A percentile compares a stretch with the other conserved stretches of the same genome.
Conservation (phyloP, 768 basidiomycete species). For the Mrakia frigida region DNA sequence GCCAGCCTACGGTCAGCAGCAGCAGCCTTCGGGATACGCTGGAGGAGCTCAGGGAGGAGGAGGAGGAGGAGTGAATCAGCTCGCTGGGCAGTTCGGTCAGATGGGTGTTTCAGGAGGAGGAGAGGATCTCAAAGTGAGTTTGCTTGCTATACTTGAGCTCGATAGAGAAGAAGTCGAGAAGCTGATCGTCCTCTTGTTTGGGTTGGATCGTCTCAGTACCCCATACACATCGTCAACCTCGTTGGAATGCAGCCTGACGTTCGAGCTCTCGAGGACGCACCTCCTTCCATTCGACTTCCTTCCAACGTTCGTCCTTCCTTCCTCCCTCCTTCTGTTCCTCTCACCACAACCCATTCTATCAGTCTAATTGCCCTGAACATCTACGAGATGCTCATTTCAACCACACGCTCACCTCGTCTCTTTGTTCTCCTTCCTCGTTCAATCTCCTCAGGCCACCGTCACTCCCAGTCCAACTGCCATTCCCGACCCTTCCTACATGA, state of each 20-base stretch:
- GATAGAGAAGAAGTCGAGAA: constrained; percentile 21
- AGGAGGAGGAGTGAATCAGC: constrained; percentile 31
- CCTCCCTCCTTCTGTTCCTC: neutral
- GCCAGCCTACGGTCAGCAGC: constrained; percentile 34
- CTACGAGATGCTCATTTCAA: too few species aligned
- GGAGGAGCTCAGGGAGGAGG: constrained; percentile 26
- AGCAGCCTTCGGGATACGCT: constrained; percentile 21
- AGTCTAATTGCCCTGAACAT: neutral
- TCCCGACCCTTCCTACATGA: constrained; percentile 84
- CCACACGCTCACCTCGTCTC: too few species aligned
- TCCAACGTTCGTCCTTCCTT: constrained; percentile 52
- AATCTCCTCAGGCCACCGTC: constrained; percentile 53
- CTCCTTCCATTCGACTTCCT: constrained; percentile 85
- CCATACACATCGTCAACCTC: constrained; percentile 81
- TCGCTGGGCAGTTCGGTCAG: constrained; percentile 78
- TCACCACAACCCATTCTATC: too few species aligned
- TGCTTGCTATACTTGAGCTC: neutral
- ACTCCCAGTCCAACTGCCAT: constrained; percentile 73
- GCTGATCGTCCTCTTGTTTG: neutral
- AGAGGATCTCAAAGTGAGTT: constrained; percentile 22
- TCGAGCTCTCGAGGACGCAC: constrained; percentile 67
- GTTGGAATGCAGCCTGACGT: constrained; percentile 91
- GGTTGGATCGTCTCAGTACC: constrained; percentile 46
- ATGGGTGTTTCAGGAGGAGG: constrained; percentile 66
- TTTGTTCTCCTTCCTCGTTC: neutral